A percentile compares a stretch with the other conserved stretches of the same genome.
These are phyloP conservation scores for Combretum micranthum DNA, from an alignment of 345 rosid species.

Conservation along the genomic window DNA sequence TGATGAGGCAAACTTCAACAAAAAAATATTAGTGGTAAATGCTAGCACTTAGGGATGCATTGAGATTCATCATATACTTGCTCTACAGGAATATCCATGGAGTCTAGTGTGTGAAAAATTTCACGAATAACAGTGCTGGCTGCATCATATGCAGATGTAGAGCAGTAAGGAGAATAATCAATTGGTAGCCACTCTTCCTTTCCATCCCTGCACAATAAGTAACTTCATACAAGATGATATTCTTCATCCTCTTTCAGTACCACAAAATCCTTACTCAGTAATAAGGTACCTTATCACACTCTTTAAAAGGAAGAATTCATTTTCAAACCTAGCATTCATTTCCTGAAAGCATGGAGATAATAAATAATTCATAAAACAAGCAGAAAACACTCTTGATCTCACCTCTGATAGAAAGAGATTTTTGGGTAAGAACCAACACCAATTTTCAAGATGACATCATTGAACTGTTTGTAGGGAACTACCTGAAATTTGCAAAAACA, in stretches of 20 bases:
- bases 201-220: conserved; percentile 48
- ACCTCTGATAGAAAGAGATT: no score
- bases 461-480: conserved; percentile 66
- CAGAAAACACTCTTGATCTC: no score
- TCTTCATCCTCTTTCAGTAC: neutral
- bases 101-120: conserved; percentile 45
- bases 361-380: conserved; percentile 5
- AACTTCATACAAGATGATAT: conserved; percentile 1
- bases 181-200: conserved; percentile 80
- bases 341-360: conserved; percentile 30
- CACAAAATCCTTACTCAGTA: conserved; percentile 1
- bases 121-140: conserved; percentile 61
- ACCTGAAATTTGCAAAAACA: conserved; percentile 40
- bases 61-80: conserved; percentile 38
- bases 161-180: conserved; percentile 69
- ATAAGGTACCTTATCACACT: conserved; percentile 32
- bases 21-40: no score
- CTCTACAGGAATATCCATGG: conserved; percentile 69
- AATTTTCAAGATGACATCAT: conserved; percentile 44
- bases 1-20: no score
- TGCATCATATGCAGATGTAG: conserved; percentile 68
- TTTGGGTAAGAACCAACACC: conserved; percentile 92
- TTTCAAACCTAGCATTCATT: conserved; percentile 94
- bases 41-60: no score
- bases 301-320: conserved; percentile 81